These are phyloP conservation scores for Suillus paluster DNA, from an alignment of 768 basidiomycete genomes.

Conservation along the genomic window DNA sequence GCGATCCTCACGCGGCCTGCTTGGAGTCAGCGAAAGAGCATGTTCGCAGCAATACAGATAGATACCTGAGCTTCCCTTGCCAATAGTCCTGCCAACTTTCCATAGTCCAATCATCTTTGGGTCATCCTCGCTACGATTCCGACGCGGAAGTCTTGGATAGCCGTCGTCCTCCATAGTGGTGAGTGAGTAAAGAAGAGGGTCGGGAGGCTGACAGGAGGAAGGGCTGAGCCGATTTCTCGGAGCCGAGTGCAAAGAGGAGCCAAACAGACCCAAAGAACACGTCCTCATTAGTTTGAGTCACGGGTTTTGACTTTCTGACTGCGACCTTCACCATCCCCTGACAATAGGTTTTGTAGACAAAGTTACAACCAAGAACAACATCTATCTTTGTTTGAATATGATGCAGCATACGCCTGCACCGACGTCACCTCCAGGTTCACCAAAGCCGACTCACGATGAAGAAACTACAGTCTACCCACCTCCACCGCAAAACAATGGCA, in stretches of 20 bases:
- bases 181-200: neutral
- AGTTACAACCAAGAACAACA: neutral
- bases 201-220: neutral
- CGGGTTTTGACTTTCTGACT: constrained; percentile 2
- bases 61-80: constrained; percentile 78
- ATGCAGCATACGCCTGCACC: constrained; percentile 76
- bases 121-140: constrained; percentile 41
- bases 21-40: neutral
- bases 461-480: constrained; percentile 47
- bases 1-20: constrained; percentile 90
- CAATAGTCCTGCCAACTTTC: constrained; percentile 86
- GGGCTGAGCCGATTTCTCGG: neutral
- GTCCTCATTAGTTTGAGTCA: neutral
- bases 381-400: constrained; percentile 14
- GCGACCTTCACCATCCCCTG: neutral
- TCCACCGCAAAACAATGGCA: constrained; percentile 69
- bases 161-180: constrained; percentile 21
- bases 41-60: neutral
- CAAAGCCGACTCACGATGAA: constrained; percentile 26
- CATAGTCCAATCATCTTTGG: constrained; percentile 78
- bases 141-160: constrained; percentile 33
- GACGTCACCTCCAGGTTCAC: constrained; percentile 58
- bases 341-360: neutral
- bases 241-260: neutral
- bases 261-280: constrained; percentile 28